A percentile compares a stretch with the other conserved stretches of the same genome.
These are phyloP conservation scores for Gryganskiella cystojenkinii DNA, from an alignment of 192 early-diverging fungal species.

Conservation along the genomic window DNA sequence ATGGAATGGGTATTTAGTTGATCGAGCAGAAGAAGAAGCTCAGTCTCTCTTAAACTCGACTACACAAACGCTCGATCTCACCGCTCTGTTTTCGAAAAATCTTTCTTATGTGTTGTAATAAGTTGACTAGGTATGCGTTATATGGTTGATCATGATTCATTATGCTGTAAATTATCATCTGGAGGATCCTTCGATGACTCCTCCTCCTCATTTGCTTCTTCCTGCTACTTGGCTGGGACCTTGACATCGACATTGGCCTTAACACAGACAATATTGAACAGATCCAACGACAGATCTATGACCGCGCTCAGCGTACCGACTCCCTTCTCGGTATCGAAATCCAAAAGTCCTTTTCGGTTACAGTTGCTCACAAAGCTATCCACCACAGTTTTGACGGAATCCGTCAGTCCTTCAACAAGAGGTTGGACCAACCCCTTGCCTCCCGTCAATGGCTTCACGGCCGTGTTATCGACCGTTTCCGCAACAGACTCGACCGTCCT, in stretches of 20 bases:
- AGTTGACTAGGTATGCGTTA: too few relatives aligned
- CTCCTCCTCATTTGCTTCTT: too few relatives aligned
- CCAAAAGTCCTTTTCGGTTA: slow-evolving; percentile 16
- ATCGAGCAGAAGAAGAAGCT: too few relatives aligned
- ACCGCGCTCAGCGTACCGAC: slow-evolving; percentile 9
- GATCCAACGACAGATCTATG: slow-evolving; percentile 5
- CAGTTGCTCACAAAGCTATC: slow-evolving; percentile 26
- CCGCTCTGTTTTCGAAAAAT: too few relatives aligned
- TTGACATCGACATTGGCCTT: slow-evolving; percentile 3
- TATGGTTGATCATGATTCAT: too few relatives aligned
- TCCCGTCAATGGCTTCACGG: neutral
- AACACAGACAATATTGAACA: slow-evolving; percentile 23
- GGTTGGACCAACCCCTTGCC: neutral
- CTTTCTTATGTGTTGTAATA: too few relatives aligned
- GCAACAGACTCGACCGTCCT: slow-evolving; percentile 1
- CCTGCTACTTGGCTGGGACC: too few relatives aligned
- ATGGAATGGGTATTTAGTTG: too few relatives aligned
- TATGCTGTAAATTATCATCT: too few relatives aligned
- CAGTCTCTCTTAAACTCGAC: too few relatives aligned
- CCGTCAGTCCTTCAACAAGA: neutral
- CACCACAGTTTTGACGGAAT: slow-evolving; percentile 12
- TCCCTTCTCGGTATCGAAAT: slow-evolving; percentile 18
- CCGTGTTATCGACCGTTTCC: neutral
- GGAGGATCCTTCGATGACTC: too few relatives aligned
- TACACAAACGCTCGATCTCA: too few relatives aligned